Evolutionary conservation across 23 red algal species (phyloP), one percentile per base, ranked within the genome.

Genomic region (Gracilariopsis chorda): DNA sequence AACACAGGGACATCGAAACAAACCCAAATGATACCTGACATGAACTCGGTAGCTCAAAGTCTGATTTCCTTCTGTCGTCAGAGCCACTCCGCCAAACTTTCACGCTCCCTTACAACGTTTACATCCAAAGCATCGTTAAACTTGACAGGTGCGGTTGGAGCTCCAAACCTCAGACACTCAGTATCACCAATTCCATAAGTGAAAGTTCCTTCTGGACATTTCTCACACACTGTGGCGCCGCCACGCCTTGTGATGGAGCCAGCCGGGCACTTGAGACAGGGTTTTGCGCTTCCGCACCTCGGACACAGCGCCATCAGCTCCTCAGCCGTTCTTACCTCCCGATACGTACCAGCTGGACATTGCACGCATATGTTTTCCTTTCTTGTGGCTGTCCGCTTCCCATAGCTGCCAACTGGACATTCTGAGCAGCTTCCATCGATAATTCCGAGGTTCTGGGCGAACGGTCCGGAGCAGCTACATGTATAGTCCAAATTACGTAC

Each of bases 161-260:
- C 40, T 73, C 67, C 67, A 46, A 73, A 73, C 19, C n/a, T 17
- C 67, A 73, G 47, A 46, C 67, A 73, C 28, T 73, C 67, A 17
- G 67, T 73, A 12, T 73, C 67, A 7, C 67, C 67, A 47, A 47
- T 8, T 28, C 67, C 67, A 46, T 73, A 73, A 25, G n/a, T 73
- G 28, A 73, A 73, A 17, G 67, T 73, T 5, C 67, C 67, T 16
- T 36, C 39, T 27, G 67, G 67, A 46, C 67, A 73, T 23, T 73
- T 1, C 28, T 73, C 67, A 73, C 67, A 73, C 28, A 45, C 40
- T 25, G 40, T 73, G 3, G 67, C 6, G 8, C 67, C 67, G 17
- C 29, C 67, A 27, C 47, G 7, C 1, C 37, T 36, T 0, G 67
- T 12, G 1, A 73, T 42, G n/a, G 47, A 73, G 40, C 67, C 67